Evolutionary conservation across 1,284 basidiomycete genomes (phyloP).

Genomic region (Anthracocystis walkeri): DNA sequence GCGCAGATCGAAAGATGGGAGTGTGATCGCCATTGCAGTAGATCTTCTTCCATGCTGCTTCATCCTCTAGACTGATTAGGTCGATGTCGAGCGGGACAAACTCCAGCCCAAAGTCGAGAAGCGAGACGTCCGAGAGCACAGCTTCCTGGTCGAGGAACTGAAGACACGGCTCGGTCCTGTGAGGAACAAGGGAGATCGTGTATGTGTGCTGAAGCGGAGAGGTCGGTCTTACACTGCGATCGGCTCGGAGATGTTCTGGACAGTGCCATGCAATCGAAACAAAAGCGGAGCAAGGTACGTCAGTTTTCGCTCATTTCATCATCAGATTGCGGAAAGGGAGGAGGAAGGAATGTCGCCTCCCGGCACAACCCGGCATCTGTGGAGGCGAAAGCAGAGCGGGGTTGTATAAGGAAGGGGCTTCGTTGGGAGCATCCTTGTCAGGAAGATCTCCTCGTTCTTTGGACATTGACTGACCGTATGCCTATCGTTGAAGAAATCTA

Average conservation of each 20-base stretch:
- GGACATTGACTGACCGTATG: conserved; percentile 63
- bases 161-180: conserved; percentile 81
- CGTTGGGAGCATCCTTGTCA: conserved; percentile 58
- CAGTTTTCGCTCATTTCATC: conserved; percentile 1
- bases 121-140: conserved; percentile 41
- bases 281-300: conserved; percentile 5
- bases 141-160: conserved; percentile 54
- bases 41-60: conserved; percentile 50
- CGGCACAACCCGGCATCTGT: conserved; percentile 52
- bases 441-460: conserved; percentile 57
- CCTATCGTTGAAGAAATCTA: conserved; percentile 50
- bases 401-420: conserved; percentile 56
- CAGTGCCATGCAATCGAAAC: conserved; percentile 6
- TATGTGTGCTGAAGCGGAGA: conserved; percentile 77
- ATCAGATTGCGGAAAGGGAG: background rate
- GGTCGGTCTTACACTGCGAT: conserved; percentile 55
- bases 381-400: conserved; percentile 46
- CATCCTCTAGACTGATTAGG: conserved; percentile 64
- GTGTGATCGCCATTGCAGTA: conserved; percentile 91
- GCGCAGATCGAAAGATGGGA: conserved; percentile 85
- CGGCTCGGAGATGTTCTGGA: conserved; percentile 80
- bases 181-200: conserved; percentile 88
- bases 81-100: conserved; percentile 93
- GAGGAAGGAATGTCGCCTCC: conserved; percentile 47
- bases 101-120: conserved; percentile 83